Evolutionary conservation across 345 rosid genomes (phyloP), one percentile per base, ranked within the genome.

Genomic region (Salix viminalis): DNA sequence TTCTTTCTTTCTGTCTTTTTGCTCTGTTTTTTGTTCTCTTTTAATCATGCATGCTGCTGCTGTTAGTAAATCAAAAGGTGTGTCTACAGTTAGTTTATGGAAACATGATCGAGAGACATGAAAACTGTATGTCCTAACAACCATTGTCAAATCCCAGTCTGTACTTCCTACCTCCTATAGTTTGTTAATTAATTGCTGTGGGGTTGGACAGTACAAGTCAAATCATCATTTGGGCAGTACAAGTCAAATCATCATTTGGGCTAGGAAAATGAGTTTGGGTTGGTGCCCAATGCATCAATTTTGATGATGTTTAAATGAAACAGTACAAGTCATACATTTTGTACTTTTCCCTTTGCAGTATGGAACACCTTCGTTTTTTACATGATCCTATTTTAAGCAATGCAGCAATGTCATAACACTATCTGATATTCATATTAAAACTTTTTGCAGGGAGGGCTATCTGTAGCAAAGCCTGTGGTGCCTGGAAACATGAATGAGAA

Each of bases 401-500:
- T 48, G 37, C 26, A 44, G 19, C 50, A 23, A 36, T 30, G 23
- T 52, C 23, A 19, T 65, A 4, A 60, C 11, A 14, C 36, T 6
- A 65, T 34, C n/a, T 16, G 5, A 13, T 16, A 42, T 42, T 71
- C 7, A 12, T 23, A 13, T 71, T 16, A n/a, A 14, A 62, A 58
- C 28, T 32, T n/a, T 72, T 83, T 84, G 84, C 87, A 96, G 98
- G 90, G 77, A 26, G 88, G 78, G 16, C 37, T 86, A 56, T 85
- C 87, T 58, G 79, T 85, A 70, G 79, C 87, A 21, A 91, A 86
- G 75, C 85, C 82, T 52, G 71, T 72, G 58, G 65, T 83, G 73
- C 64, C 77, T 66, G 83, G 79, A 70, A 85, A 62, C 83, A 75
- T 56, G 37, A 86, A 77, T 69, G 92, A 90, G 83, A 92, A 86